A percentile compares a stretch with the other conserved stretches of the same genome.
phyloP scores from a whole-genome alignment of 73 alveolate species.

The Breviolum minutum region DNA sequence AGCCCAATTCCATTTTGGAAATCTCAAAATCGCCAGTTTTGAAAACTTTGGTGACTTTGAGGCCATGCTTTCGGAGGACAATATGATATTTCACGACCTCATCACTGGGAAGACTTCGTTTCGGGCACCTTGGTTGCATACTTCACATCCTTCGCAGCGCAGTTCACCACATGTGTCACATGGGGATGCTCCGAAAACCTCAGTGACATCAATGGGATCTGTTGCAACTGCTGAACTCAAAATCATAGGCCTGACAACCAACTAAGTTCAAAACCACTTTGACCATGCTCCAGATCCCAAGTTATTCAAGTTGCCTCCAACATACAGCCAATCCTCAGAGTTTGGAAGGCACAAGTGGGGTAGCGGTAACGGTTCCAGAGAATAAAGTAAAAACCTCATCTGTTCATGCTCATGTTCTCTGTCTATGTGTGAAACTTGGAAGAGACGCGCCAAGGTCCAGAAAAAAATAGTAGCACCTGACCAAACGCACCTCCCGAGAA shows the following conservation, averaged over 20 bases:
- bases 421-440: not conserved
- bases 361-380: no score
- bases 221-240: not conserved
- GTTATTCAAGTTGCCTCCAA: not conserved
- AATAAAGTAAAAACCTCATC: no score
- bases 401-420: not conserved
- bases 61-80: not conserved
- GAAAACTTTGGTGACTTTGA: not conserved
- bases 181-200: conserved; percentile 28
- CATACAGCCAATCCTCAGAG: conserved; percentile 27
- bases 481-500: not conserved
- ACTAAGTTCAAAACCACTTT: not conserved
- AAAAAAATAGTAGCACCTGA: not conserved
- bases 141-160: conserved; percentile 2
- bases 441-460: not conserved
- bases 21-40: not conserved
- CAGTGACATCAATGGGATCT: not conserved
- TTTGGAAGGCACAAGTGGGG: no score
- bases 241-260: not conserved
- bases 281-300: conserved; percentile 19
- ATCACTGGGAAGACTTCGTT: not conserved
- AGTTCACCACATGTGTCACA: conserved; percentile 43
- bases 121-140: not conserved
- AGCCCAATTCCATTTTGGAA: no score
- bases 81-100: no score